These are phyloP conservation scores for Pichia sp. DNA, from an alignment of 1,139 yeast species.

Conservation along the genomic window DNA sequence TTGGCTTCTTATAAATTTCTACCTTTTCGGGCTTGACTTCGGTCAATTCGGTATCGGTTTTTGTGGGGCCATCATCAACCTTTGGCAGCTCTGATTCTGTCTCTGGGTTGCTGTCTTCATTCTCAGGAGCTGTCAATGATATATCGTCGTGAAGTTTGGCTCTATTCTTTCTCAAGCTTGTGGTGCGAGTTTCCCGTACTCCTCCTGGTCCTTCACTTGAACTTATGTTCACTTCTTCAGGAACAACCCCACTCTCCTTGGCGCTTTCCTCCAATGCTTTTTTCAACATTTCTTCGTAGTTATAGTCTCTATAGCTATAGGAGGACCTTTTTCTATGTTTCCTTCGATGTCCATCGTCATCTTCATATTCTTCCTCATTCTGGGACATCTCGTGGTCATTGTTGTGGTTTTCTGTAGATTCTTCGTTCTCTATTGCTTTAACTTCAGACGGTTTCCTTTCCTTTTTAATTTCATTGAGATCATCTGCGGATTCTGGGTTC, in stretches of 20 bases:
- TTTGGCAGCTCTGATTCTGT: background rate
- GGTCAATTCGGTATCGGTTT: background rate
- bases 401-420: background rate
- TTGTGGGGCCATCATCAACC: background rate
- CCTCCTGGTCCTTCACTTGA: slow-evolving; percentile 15
- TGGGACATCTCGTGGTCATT: slow-evolving; percentile 9
- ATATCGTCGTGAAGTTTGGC: slow-evolving; percentile 3
- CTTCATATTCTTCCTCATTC: slow-evolving; percentile 7
- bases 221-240: slow-evolving; percentile 30
- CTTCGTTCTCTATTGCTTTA: background rate
- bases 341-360: slow-evolving; percentile 21
- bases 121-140: background rate
- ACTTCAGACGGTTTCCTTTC: background rate
- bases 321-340: slow-evolving; percentile 31
- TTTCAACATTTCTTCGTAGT: slow-evolving; percentile 63
- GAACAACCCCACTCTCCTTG: slow-evolving; percentile 39
- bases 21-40: background rate
- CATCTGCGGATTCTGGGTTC: slow-evolving; percentile 1
- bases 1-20: slow-evolving; percentile 1
- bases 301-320: slow-evolving; percentile 39
- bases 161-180: slow-evolving; percentile 8
- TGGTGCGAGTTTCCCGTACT: slow-evolving; percentile 10
- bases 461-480: background rate
- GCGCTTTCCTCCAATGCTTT: slow-evolving; percentile 71
- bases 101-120: background rate